Evolutionary conservation across 495 filamentous ascomycete genomes (phyloP).

Genomic region (Articulospora tetracladia): DNA sequence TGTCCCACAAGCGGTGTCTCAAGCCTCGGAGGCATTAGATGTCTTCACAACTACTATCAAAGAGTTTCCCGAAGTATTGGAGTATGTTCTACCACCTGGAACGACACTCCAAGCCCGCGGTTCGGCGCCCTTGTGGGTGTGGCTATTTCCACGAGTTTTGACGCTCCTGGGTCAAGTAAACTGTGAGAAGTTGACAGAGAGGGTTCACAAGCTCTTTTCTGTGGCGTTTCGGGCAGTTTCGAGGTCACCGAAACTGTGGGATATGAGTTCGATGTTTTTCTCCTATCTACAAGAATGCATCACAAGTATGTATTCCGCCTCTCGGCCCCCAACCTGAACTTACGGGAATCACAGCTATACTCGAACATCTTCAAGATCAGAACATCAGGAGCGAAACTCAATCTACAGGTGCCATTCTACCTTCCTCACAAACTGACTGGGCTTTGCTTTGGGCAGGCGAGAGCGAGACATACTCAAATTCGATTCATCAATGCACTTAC

Average conservation of each 20-base stretch:
- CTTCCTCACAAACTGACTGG: not conserved
- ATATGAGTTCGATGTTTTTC: constrained; percentile 38
- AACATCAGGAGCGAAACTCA: constrained; percentile 2
- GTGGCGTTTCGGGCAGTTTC: constrained; percentile 37
- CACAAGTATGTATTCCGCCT: constrained; percentile 15
- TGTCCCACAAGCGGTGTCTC: constrained; percentile 44
- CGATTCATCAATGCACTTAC: constrained; percentile 12
- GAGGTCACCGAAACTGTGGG: constrained; percentile 38
- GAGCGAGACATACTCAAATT: not conserved
- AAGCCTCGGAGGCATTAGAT: constrained; percentile 63
- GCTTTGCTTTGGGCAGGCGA: not conserved
- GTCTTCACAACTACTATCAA: constrained; percentile 69
- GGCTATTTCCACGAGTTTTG: constrained; percentile 67
- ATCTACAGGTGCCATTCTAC: not conserved
- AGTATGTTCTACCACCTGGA: constrained; percentile 32
- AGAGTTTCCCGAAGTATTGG: constrained; percentile 70
- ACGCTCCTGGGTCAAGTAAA: constrained; percentile 46
- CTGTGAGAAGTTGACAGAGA: constrained; percentile 36
- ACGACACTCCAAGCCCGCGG: constrained; percentile 38
- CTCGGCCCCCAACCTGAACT: too few relatives aligned
- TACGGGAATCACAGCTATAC: constrained; percentile 8
- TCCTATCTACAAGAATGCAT: constrained; percentile 36
- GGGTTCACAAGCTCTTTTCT: constrained; percentile 47
- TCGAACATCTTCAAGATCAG: constrained; percentile 16
- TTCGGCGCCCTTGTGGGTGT: constrained; percentile 68